These are phyloP conservation scores for Diaporthe citriasiana DNA, from an alignment of 2,329 filamentous ascomycete genomes.

Conservation along the genomic window DNA sequence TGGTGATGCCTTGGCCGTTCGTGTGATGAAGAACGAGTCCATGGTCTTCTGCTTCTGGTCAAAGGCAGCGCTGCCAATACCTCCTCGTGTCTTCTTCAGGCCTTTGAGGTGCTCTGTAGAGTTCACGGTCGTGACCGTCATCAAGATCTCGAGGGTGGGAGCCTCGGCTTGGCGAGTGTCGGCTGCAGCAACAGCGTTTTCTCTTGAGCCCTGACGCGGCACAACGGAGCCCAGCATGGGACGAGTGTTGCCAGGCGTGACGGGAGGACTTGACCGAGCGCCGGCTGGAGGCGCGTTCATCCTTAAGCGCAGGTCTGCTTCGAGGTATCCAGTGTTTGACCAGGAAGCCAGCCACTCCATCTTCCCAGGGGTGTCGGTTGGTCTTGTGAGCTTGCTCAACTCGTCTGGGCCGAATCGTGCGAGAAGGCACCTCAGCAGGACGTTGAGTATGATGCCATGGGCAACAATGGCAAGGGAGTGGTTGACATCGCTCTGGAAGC, in stretches of 20 bases:
- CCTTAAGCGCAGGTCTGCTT: slow-evolving; percentile 45
- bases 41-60: slow-evolving; percentile 83
- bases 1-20: slow-evolving; percentile 64
- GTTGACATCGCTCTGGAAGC: slow-evolving; percentile 46
- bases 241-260: not conserved
- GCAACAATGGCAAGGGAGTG: slow-evolving; percentile 77
- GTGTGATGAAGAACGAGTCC: slow-evolving; percentile 79
- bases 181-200: not conserved
- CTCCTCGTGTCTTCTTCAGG: slow-evolving; percentile 84
- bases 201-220: not conserved
- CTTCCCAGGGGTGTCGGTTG: slow-evolving; percentile 43
- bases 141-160: slow-evolving; percentile 32
- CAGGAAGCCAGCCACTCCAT: slow-evolving; percentile 55
- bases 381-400: slow-evolving; percentile 43
- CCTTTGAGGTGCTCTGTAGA: slow-evolving; percentile 78
- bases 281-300: not conserved
- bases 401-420: slow-evolving; percentile 60
- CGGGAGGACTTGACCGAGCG: not conserved
- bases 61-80: slow-evolving; percentile 83
- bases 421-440: slow-evolving; percentile 75
- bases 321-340: slow-evolving; percentile 68
- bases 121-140: slow-evolving; percentile 74
- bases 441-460: slow-evolving; percentile 84
- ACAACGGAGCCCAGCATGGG: slow-evolving; percentile 10
- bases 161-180: not conserved